Evolutionary conservation across 108 stramenopile genomes (phyloP).

Genomic region (Nannochloropsis salina): DNA sequence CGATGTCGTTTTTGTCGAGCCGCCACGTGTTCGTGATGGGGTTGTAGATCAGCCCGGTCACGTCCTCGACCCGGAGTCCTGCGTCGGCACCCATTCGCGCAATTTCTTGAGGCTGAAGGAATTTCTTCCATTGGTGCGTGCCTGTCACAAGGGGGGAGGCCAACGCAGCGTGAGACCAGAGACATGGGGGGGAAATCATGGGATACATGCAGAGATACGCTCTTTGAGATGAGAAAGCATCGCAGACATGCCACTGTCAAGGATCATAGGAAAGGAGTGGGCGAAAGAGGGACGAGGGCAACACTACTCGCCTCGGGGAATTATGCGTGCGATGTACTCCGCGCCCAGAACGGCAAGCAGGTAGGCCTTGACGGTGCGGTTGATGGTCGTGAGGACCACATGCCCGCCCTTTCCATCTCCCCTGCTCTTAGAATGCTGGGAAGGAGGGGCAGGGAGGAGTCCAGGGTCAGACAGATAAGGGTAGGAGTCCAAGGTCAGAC

Average conservation of each 20-base stretch:
- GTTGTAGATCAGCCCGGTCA: not conserved
- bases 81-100: not conserved
- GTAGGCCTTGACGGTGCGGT: slow-evolving; percentile 68
- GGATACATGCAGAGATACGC: not conserved
- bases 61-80: not conserved
- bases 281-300: not conserved
- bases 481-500: too few species aligned
- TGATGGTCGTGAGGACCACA: slow-evolving; percentile 75
- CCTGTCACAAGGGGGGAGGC: not conserved
- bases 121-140: not conserved
- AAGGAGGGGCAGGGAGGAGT: slow-evolving; percentile 19
- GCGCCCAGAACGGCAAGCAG: slow-evolving; percentile 69
- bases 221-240: too few species aligned
- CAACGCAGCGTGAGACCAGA: not conserved
- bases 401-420: slow-evolving; percentile 66
- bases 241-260: not conserved
- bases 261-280: not conserved
- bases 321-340: slow-evolving; percentile 58
- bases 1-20: not conserved
- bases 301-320: not conserved
- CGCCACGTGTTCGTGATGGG: not conserved
- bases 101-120: not conserved
- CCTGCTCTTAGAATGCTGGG: slow-evolving; percentile 72
- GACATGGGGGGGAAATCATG: not conserved
- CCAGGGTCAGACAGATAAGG: too few species aligned